A percentile compares a stretch with the other conserved stretches of the same genome.
These are phyloP conservation scores for Cyberlindnera samutprakarnensis DNA, from an alignment of 805 yeast species.

Conservation along the genomic window DNA sequence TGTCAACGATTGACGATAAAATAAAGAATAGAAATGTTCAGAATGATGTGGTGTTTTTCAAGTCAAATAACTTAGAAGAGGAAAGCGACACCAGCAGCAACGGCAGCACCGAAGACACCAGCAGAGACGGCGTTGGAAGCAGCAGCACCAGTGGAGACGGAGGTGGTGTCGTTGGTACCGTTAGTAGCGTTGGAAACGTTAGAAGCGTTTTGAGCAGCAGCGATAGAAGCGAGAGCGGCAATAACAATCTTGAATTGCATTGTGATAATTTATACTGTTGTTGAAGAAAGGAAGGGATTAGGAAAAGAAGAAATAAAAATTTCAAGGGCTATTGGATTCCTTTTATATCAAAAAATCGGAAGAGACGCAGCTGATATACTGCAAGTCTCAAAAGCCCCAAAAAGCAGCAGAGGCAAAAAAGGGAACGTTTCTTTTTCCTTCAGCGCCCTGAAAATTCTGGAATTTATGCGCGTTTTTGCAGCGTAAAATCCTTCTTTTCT, in stretches of 20 bases:
- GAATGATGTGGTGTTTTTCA: conserved; percentile 8
- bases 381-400: too few species aligned
- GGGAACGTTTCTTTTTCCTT: too few species aligned
- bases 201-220: conserved; percentile 65
- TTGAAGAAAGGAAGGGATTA: conserved; percentile 2
- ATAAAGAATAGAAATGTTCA: too few species aligned
- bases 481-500: too few species aligned
- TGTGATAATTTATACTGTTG: conserved; percentile 20
- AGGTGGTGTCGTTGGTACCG: conserved; percentile 35
- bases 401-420: too few species aligned
- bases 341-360: conserved; percentile 8
- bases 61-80: conserved; percentile 29
- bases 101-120: conserved; percentile 75
- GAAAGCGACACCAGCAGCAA: conserved; percentile 71
- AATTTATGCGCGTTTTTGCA: too few species aligned
- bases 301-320: background rate
- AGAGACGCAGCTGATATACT: too few species aligned
- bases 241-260: conserved; percentile 71
- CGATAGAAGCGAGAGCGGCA: conserved; percentile 62
- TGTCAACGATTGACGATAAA: too few species aligned
- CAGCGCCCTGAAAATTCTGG: too few species aligned
- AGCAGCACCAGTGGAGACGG: conserved; percentile 42
- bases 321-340: conserved; percentile 2
- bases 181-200: conserved; percentile 28
- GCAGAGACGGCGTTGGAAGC: conserved; percentile 54